A percentile compares a stretch with the other conserved stretches of the same genome.
phyloP scores from a whole-genome alignment of 2,329 filamentous ascomycete genomes.

The Samsoniella hepiali region DNA sequence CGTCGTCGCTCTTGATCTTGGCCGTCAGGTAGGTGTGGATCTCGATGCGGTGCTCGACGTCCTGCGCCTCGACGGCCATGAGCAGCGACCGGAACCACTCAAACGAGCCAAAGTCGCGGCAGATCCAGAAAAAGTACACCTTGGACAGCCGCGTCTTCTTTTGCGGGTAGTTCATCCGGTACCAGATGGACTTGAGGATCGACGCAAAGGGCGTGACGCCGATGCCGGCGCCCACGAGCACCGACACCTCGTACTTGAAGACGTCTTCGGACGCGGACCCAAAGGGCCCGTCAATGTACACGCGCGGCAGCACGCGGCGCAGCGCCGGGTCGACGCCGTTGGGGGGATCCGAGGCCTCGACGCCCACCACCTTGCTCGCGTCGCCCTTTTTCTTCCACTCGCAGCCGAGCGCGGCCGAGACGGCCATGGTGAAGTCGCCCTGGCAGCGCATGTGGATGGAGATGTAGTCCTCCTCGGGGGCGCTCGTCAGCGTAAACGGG shows the following conservation, averaged over 20 bases:
- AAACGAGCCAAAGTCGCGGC: conserved; percentile 81
- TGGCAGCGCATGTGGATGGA: conserved; percentile 80
- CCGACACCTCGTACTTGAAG: conserved; percentile 79
- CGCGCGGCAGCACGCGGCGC: conserved; percentile 69
- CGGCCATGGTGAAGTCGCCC: conserved; percentile 73
- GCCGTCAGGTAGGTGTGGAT: conserved; percentile 87
- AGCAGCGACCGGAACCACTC: conserved; percentile 87
- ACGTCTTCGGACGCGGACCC: conserved; percentile 84
- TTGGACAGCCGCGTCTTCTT: conserved; percentile 76
- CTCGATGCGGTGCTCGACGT: conserved; percentile 79
- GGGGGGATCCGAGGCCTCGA: conserved; percentile 52
- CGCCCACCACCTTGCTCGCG: conserved; percentile 66
- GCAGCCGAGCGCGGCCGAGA: conserved; percentile 71
- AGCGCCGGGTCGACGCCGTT: conserved; percentile 65
- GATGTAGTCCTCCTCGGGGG: conserved; percentile 86
- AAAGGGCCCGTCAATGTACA: conserved; percentile 83
- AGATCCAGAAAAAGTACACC: conserved; percentile 93
- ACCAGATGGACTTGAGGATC: conserved; percentile 90
- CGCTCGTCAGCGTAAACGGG: conserved; percentile 81
- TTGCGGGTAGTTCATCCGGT: conserved; percentile 84
- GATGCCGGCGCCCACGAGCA: conserved; percentile 79
- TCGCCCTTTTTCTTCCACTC: conserved; percentile 58
- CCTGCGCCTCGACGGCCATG: conserved; percentile 81
- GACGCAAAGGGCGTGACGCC: conserved; percentile 85
- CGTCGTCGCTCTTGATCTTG: conserved; percentile 81